A percentile compares a stretch with the other conserved stretches of the same genome.
phyloP scores from a whole-genome alignment of 768 basidiomycete genomes.

The Leccinum truebloodii region DNA sequence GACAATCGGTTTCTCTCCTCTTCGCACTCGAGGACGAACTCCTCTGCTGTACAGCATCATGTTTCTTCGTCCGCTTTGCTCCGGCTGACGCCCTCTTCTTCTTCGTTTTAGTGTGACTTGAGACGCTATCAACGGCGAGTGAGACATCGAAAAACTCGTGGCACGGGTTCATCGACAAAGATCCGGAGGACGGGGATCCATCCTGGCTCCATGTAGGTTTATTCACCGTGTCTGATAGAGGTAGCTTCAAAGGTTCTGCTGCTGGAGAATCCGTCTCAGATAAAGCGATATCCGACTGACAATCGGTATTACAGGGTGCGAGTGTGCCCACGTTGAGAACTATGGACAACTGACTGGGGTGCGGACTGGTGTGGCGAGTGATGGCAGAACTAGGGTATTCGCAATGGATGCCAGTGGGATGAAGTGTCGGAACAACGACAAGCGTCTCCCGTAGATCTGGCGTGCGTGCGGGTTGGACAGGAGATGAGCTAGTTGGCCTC shows the following conservation, averaged over 20 bases:
- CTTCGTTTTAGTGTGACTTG: conserved; percentile 8
- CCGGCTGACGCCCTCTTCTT: conserved; percentile 4
- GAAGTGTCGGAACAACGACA: not conserved
- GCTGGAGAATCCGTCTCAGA: conserved; percentile 21
- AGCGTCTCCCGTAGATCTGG: not conserved
- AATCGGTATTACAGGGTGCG: not conserved
- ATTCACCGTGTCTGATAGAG: conserved; percentile 27
- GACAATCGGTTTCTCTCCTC: conserved; percentile 4
- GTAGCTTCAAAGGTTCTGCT: conserved; percentile 22
- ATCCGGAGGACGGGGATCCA: not conserved
- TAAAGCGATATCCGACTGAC: conserved; percentile 13
- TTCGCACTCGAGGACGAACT: conserved; percentile 1
- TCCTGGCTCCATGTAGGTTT: conserved; percentile 3
- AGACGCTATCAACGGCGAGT: not conserved
- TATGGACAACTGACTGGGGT: not conserved
- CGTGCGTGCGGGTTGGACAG: conserved; percentile 8
- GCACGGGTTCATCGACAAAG: conserved; percentile 3
- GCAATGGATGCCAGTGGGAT: not conserved
- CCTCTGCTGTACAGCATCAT: not conserved
- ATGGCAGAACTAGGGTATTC: not conserved
- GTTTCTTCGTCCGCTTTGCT: conserved; percentile 12
- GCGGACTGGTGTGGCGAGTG: conserved; percentile 1
- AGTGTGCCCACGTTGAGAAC: not conserved
- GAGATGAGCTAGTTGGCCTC: conserved; percentile 14
- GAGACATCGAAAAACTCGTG: not conserved